A percentile compares a stretch with the other conserved stretches of the same genome.
These are phyloP conservation scores for Dictyostelium purpureum DNA, from an alignment of 78 protist genomes.

Conservation along the genomic window DNA sequence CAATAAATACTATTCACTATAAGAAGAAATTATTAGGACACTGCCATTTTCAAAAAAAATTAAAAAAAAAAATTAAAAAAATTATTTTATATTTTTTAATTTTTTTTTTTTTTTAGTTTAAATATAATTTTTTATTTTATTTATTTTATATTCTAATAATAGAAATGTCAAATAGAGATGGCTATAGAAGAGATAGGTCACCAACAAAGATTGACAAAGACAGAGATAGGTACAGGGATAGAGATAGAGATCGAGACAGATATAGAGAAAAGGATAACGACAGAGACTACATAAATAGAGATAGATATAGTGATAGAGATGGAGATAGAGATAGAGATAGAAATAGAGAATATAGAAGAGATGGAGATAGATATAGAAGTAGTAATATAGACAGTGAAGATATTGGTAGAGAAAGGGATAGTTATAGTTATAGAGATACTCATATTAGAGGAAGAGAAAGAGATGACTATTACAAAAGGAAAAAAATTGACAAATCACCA, in stretches of 20 bases:
- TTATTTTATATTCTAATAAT: too few species aligned
- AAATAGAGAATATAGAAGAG: not conserved
- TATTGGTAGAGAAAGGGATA: not conserved
- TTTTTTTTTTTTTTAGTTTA: too few species aligned
- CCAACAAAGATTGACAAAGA: too few species aligned
- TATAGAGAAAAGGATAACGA: slow-evolving; percentile 11
- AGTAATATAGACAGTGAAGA: not conserved
- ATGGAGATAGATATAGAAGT: not conserved
- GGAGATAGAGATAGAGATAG: not conserved
- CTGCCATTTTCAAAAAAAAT: too few species aligned
- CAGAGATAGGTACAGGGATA: not conserved
- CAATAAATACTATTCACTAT: too few species aligned
- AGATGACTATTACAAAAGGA: not conserved
- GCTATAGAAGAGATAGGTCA: too few species aligned
- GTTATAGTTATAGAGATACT: not conserved
- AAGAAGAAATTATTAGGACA: too few species aligned
- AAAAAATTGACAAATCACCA: too few species aligned
- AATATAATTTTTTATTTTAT: too few species aligned
- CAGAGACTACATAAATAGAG: not conserved
- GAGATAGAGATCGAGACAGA: not conserved
- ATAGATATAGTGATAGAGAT: not conserved
- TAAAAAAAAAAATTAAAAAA: too few species aligned
- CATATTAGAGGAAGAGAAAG: not conserved
- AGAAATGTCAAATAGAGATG: too few species aligned
- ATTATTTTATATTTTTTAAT: too few species aligned